Evolutionary conservation across 2,329 filamentous ascomycete genomes (phyloP).

Genomic region (Colletotrichum incanum): DNA sequence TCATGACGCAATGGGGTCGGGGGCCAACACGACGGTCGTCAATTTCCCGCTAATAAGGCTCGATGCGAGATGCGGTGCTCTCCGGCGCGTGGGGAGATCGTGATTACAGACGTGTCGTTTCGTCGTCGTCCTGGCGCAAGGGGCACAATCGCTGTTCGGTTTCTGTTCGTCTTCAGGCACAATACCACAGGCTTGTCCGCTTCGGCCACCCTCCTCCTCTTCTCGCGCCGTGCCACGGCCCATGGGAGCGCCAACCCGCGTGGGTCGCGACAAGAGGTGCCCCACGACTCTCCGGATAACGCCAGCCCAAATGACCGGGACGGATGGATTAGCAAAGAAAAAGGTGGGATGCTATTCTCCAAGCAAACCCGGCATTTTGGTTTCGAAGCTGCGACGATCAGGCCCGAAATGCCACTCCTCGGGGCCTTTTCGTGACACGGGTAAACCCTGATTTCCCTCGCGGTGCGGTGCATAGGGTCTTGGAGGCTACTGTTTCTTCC

Average conservation of each 20-base stretch:
- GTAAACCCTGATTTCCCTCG: conserved; percentile 38
- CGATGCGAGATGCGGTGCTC: conserved; percentile 11
- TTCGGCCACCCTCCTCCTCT: conserved; percentile 1
- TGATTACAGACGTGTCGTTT: conserved; percentile 28
- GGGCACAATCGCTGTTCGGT: conserved; percentile 12
- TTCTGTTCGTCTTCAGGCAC: not conserved
- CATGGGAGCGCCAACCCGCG: conserved; percentile 25
- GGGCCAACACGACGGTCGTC: not conserved
- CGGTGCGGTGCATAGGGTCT: conserved; percentile 39
- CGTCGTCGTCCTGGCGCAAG: conserved; percentile 18
- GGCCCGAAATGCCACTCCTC: not conserved
- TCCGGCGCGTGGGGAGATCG: conserved; percentile 18
- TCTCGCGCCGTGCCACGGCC: conserved; percentile 16
- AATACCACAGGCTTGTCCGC: conserved; percentile 5
- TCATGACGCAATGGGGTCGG: conserved; percentile 28
- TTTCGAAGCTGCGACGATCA: conserved; percentile 10
- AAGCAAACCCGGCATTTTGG: conserved; percentile 26
- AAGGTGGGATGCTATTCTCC: conserved; percentile 31
- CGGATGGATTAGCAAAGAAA: conserved; percentile 23
- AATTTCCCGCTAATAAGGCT: conserved; percentile 11
- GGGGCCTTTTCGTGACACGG: conserved; percentile 10
- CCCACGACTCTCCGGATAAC: conserved; percentile 32
- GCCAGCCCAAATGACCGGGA: conserved; percentile 26
- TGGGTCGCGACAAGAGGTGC: conserved; percentile 31
- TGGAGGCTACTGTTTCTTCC: conserved; percentile 11